A percentile compares a stretch with the other conserved stretches of the same genome.
Evolutionary conservation across 352 stramenopile species (phyloP).

Genomic region (Phytophthora hybrid): DNA sequence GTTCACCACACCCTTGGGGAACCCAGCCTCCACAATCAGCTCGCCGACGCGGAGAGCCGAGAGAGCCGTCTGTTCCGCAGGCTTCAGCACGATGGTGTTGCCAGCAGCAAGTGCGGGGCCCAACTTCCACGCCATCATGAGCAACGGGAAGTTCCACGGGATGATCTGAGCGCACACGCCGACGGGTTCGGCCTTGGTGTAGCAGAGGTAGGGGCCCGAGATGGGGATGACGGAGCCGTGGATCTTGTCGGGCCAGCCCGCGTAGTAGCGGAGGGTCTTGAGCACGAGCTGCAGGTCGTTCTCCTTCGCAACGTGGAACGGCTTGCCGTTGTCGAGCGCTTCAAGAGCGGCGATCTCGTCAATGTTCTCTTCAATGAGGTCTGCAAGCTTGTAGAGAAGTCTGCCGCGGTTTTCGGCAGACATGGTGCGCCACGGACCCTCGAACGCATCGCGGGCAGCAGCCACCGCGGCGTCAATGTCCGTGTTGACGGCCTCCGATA

Average conservation of each 20-base stretch:
- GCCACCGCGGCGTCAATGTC: slow-evolving; percentile 77
- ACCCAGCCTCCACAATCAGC: slow-evolving; percentile 80
- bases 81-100: slow-evolving; percentile 95
- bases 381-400: slow-evolving; percentile 49
- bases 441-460: slow-evolving; percentile 67
- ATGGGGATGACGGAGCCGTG: slow-evolving; percentile 75
- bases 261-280: slow-evolving; percentile 94
- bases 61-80: slow-evolving; percentile 93
- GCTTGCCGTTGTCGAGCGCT: slow-evolving; percentile 95
- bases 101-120: slow-evolving; percentile 90
- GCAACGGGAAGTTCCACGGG: slow-evolving; percentile 97
- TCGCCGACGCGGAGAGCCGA: slow-evolving; percentile 89
- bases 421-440: slow-evolving; percentile 64
- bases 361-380: slow-evolving; percentile 55
- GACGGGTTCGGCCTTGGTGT: slow-evolving; percentile 81
- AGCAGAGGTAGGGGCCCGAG: slow-evolving; percentile 51
- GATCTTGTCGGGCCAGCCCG: slow-evolving; percentile 87
- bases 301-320: slow-evolving; percentile 77
- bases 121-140: slow-evolving; percentile 96
- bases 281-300: slow-evolving; percentile 83
- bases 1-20: slow-evolving; percentile 87
- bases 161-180: slow-evolving; percentile 94
- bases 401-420: slow-evolving; percentile 35
- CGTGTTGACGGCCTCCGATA: slow-evolving; percentile 57
- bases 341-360: slow-evolving; percentile 83